These are phyloP conservation scores for Escovopsis weberi DNA, from an alignment of 2,329 filamentous ascomycete genomes.

Conservation along the genomic window DNA sequence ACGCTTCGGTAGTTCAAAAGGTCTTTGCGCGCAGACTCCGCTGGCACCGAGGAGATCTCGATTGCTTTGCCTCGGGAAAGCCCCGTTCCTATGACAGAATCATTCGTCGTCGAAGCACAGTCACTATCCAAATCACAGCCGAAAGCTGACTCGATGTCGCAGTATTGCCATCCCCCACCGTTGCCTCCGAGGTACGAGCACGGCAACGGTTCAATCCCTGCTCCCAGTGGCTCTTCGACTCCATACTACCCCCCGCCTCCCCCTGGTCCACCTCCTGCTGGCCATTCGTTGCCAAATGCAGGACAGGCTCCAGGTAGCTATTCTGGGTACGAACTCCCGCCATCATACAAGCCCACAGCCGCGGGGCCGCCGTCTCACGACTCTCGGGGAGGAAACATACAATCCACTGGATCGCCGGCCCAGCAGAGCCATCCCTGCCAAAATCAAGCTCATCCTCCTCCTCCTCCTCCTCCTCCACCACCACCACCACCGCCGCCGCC, in stretches of 20 bases:
- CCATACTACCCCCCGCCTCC: background rate
- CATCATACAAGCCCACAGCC: too few species aligned
- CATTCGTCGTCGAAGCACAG: too few species aligned
- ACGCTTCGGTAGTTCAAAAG: too few species aligned
- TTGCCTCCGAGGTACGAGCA: conserved; percentile 1
- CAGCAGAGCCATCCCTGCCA: background rate
- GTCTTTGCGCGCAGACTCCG: too few species aligned
- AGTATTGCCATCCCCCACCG: conserved; percentile 2
- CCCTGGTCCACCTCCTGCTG: background rate
- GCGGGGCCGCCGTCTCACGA: background rate
- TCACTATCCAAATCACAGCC: too few species aligned
- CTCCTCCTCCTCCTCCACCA: conserved; percentile 2
- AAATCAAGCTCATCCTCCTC: background rate
- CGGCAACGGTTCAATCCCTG: background rate
- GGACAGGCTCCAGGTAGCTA: too few species aligned
- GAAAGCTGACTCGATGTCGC: background rate
- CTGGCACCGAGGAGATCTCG: too few species aligned
- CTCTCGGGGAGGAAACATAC: background rate
- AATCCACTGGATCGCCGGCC: background rate
- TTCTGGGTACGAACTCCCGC: too few species aligned
- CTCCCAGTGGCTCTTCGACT: background rate
- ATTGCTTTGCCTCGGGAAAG: too few species aligned
- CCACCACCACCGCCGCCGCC: background rate
- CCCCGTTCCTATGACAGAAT: too few species aligned
- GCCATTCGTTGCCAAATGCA: too few species aligned